These are phyloP conservation scores for Penicillium fuscoglaucum DNA, from an alignment of 2,329 filamentous ascomycete genomes.

Conservation along the genomic window DNA sequence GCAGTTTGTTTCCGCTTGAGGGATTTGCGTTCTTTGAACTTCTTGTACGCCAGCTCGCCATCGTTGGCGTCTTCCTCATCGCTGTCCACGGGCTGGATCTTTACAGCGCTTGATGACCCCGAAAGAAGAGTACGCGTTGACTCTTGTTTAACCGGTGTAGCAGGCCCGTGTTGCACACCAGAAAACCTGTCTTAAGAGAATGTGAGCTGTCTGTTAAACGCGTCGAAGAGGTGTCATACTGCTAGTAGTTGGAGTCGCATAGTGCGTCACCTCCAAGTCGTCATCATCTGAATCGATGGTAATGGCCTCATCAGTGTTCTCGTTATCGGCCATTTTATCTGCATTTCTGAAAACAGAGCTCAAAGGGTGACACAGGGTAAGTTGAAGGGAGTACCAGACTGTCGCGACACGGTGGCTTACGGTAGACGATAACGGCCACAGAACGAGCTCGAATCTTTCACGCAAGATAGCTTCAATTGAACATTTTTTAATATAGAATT, in stretches of 20 bases:
- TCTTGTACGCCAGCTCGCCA: conserved; percentile 55
- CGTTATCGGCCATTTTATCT: conserved; percentile 15
- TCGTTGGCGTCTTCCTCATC: conserved; percentile 40
- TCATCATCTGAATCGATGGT: conserved; percentile 40
- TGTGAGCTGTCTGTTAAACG: conserved; percentile 23
- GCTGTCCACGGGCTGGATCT: conserved; percentile 28
- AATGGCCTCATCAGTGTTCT: conserved; percentile 26
- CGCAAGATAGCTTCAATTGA: not conserved
- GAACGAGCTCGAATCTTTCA: not conserved
- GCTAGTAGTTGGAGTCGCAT: conserved; percentile 3
- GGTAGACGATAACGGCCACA: not conserved
- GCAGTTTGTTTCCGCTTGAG: conserved; percentile 55
- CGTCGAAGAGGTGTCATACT: conserved; percentile 18
- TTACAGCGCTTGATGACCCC: conserved; percentile 19
- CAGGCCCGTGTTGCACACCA: not conserved
- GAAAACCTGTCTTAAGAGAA: conserved; percentile 9
- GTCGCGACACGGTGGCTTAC: not conserved
- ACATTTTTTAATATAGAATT: accelerated
- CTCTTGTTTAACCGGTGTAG: conserved; percentile 9
- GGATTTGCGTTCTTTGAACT: conserved; percentile 62
- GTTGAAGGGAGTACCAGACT: conserved; percentile 1
- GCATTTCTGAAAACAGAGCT: conserved; percentile 7
- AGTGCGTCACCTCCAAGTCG: conserved; percentile 46
- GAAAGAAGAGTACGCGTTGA: conserved; percentile 1
- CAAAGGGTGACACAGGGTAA: not conserved